Base-by-base conservation (phyloP, 1,284 basidiomycete species). In the Amylostereum chailletii region DNA sequence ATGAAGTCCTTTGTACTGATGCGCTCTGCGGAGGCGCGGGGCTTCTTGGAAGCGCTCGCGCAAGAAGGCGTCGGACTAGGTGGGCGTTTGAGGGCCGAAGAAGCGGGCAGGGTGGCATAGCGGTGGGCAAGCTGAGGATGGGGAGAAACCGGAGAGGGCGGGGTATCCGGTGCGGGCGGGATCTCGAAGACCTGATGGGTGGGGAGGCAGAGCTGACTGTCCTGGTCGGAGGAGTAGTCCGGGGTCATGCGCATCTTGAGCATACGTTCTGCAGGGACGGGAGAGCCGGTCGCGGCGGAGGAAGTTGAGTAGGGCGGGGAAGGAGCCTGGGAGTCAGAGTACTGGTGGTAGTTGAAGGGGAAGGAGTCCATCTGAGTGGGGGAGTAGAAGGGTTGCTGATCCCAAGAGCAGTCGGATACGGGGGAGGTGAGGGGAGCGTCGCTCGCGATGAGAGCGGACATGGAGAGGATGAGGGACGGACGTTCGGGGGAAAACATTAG, bases 1-100 rank as follows among this genome's bases (percentile, higher is more conserved):
- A 94, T 66, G 61, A 93, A 94, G 64, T 90, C 88, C 65, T 85
- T 89, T 60, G 78, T 84, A 52, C 75, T 82, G 57, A 88, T 75
- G 56, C 83, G 77, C 59, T 84, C 83, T 45, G 71, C 80, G 34
- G 68, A 63, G 11, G 76, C 71, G 50, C 83, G 78, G 5, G 68
- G 66, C 64, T 81, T 84, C 71, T 81, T 84, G 27, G 70, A 55
- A 9, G 66, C 57, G 42, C 64, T 62, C n/a, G 72, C 63, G 6
- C 70, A 50, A 26, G 70, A 66, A 38, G 67, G 66, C 30, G n/a
- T 19, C 19, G 55, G 50, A 41, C 52, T 53, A 9, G 76, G 74
- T 11, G 75, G 65, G 59, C 76, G 76, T 55, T 68, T 67, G 39
- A 51, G 7, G 49, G 51, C 41, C 48, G 49, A 19, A 49, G 46